These are phyloP conservation scores for Aspergillus pseudotamarii DNA, from an alignment of 2,329 filamentous ascomycete species.

Conservation along the genomic window DNA sequence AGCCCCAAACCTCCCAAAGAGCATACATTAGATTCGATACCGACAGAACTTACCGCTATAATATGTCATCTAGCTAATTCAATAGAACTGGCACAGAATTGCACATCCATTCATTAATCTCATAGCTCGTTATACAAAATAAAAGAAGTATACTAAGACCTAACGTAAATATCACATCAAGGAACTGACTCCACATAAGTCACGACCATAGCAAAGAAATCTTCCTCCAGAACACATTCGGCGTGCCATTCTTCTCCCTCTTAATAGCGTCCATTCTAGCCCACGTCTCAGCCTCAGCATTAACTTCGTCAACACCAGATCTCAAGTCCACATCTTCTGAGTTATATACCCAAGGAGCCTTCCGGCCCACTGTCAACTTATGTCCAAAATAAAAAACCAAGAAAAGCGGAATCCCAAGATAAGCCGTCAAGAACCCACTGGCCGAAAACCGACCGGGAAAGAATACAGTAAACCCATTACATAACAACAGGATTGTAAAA, in stretches of 20 bases:
- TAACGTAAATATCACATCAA: background rate
- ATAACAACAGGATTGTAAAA: slow-evolving; percentile 63
- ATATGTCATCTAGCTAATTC: background rate
- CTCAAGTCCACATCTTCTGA: background rate
- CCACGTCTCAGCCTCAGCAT: background rate
- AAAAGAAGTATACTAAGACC: background rate
- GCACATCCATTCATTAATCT: background rate
- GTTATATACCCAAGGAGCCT: background rate
- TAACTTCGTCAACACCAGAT: background rate
- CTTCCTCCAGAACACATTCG: background rate
- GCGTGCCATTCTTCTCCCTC: background rate
- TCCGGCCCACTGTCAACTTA: background rate
- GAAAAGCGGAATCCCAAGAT: slow-evolving; percentile 63
- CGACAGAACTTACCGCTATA: background rate
- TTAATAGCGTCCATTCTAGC: background rate
- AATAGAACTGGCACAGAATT: background rate
- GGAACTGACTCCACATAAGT: background rate
- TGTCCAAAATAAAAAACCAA: slow-evolving; percentile 53
- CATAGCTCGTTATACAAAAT: background rate
- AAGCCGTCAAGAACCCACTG: slow-evolving; percentile 63
- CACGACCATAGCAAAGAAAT: background rate
- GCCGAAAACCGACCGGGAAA: slow-evolving; percentile 40
- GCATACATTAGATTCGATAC: background rate
- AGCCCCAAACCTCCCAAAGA: background rate
- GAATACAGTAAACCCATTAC: slow-evolving; percentile 64